A percentile compares a stretch with the other conserved stretches of the same genome.
These are phyloP conservation scores for Phytopythium ostracodes DNA, from an alignment of 352 stramenopile genomes.

Conservation along the genomic window DNA sequence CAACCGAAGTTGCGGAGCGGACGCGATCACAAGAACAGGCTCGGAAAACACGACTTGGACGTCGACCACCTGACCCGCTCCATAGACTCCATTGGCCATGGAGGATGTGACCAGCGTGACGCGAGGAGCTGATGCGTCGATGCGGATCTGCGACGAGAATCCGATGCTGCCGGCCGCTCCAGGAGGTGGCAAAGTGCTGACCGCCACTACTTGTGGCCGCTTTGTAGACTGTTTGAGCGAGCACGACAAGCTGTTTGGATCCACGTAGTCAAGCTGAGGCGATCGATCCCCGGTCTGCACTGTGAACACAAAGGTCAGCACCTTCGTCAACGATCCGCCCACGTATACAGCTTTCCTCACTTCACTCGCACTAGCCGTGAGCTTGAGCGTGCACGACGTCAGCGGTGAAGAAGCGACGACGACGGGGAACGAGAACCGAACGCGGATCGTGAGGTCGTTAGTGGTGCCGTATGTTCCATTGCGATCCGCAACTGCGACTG, in stretches of 20 bases:
- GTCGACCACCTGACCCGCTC: slow-evolving; percentile 48
- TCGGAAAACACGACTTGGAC: slow-evolving; percentile 56
- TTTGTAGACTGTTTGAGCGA: slow-evolving; percentile 45
- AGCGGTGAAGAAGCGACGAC: slow-evolving; percentile 16
- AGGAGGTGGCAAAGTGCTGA: slow-evolving; percentile 35
- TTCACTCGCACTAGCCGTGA: slow-evolving; percentile 34
- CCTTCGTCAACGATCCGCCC: slow-evolving; percentile 40
- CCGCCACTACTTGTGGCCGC: slow-evolving; percentile 32
- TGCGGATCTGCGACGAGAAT: slow-evolving; percentile 24
- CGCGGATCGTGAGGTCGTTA: slow-evolving; percentile 33
- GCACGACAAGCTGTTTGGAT: slow-evolving; percentile 35
- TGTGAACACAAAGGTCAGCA: slow-evolving; percentile 54
- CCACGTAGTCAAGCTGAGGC: slow-evolving; percentile 45
- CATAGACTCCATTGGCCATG: slow-evolving; percentile 47
- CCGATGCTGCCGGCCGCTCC: slow-evolving; percentile 41
- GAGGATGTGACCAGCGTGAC: slow-evolving; percentile 45
- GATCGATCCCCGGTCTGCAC: slow-evolving; percentile 44
- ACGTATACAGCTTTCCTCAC: slow-evolving; percentile 32
- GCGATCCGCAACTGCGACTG: slow-evolving; percentile 21
- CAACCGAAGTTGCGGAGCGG: slow-evolving; percentile 31
- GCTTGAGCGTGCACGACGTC: slow-evolving; percentile 32
- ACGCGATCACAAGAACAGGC: slow-evolving; percentile 24
- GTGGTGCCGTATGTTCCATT: slow-evolving; percentile 44
- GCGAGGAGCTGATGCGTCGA: slow-evolving; percentile 40
- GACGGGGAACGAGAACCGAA: slow-evolving; percentile 56